Conservation (phyloP, 805 yeast species). For the Candida andamanensis region DNA sequence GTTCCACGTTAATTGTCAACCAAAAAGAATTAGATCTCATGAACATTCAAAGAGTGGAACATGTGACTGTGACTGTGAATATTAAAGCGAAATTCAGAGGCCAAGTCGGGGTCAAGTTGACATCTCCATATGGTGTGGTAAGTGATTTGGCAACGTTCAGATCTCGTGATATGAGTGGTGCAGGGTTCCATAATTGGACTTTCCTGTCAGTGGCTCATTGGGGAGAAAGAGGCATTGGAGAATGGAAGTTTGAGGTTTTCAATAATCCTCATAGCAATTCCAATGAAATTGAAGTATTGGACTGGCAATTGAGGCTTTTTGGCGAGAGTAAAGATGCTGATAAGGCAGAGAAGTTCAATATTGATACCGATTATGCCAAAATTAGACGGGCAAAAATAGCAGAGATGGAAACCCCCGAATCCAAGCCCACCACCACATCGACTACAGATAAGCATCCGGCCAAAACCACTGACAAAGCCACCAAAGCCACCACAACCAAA, state of each 20-base stretch:
- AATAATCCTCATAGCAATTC: slow-evolving; percentile 32
- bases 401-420: slow-evolving; percentile 9
- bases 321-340: slow-evolving; percentile 71
- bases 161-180: slow-evolving; percentile 46
- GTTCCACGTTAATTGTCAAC: slow-evolving; percentile 37
- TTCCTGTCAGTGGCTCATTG: slow-evolving; percentile 98
- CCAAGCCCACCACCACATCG: slow-evolving; percentile 9
- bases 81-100: slow-evolving; percentile 68
- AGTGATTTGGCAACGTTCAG: slow-evolving; percentile 74
- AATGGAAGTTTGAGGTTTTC: slow-evolving; percentile 69
- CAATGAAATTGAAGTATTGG: slow-evolving; percentile 36
- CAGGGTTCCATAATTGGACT: slow-evolving; percentile 78
- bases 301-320: slow-evolving; percentile 77
- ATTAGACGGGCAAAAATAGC: slow-evolving; percentile 25
- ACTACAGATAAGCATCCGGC: slow-evolving; percentile 1
- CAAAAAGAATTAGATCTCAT: slow-evolving; percentile 45
- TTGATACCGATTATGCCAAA: slow-evolving; percentile 43
- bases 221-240: slow-evolving; percentile 81
- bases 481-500: slow-evolving; percentile 1
- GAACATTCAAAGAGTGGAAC: slow-evolving; percentile 75
- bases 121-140: slow-evolving; percentile 69
- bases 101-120: slow-evolving; percentile 53
- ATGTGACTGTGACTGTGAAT: slow-evolving; percentile 75
- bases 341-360: slow-evolving; percentile 53
- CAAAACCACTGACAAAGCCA: slow-evolving; percentile 1